Percentiles rank a stretch among this genome's conserved stretches.
Evolutionary conservation across 1,139 yeast species (phyloP).

Genomic region (Taiozyma sp.): DNA sequence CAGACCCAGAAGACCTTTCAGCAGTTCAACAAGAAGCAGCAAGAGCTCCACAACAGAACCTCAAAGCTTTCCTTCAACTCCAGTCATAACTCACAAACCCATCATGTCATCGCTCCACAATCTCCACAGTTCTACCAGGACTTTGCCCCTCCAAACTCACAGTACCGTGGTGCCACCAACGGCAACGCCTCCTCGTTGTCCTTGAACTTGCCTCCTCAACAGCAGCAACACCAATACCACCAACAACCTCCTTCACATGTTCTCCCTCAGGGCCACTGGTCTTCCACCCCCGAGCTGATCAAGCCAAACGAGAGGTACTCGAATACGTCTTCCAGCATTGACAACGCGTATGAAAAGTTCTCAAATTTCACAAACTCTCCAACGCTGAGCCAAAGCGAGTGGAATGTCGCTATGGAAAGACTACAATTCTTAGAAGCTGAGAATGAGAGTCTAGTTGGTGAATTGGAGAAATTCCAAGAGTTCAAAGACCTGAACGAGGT

Average conservation of each 20-base stretch:
- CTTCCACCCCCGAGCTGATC: background rate
- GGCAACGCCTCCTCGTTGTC: background rate
- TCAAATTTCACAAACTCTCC: conserved; percentile 1
- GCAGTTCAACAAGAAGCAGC: conserved; percentile 16
- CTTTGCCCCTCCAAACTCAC: background rate
- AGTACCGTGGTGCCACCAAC: background rate
- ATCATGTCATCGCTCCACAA: background rate
- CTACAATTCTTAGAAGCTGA: conserved; percentile 10
- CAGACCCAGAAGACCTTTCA: conserved; percentile 21
- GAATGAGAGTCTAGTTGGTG: conserved; percentile 2
- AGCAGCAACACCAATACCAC: background rate
- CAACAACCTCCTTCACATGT: conserved; percentile 2
- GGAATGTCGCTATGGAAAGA: conserved; percentile 1
- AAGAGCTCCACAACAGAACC: conserved; percentile 1
- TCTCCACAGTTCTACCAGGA: background rate
- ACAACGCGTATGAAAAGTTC: background rate
- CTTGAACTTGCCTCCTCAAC: background rate
- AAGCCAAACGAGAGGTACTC: background rate
- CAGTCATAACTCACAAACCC: background rate
- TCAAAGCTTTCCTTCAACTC: background rate
- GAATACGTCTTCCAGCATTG: background rate
- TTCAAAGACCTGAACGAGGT: conserved; percentile 9
- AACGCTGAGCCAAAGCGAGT: conserved; percentile 1
- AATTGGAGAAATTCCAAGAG: conserved; percentile 4
- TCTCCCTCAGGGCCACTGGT: conserved; percentile 5